These are phyloP conservation scores for Tympanopsis confertula DNA, from an alignment of 2,329 filamentous ascomycete species.

Conservation along the genomic window DNA sequence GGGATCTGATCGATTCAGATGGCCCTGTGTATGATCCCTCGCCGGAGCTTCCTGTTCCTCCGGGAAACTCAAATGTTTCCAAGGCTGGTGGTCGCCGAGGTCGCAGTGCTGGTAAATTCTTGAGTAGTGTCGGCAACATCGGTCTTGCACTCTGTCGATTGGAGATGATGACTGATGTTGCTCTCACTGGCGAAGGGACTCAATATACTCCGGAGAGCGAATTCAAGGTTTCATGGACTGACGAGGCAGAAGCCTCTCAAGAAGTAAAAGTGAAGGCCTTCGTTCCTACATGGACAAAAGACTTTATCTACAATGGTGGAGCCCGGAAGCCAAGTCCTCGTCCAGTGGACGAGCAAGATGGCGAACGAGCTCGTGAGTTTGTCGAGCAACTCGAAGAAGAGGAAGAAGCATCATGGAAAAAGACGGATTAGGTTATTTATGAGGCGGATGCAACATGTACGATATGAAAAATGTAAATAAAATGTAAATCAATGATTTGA, in stretches of 20 bases:
- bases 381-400: not conserved
- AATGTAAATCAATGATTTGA: too few species aligned
- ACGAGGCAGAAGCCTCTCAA: slow-evolving; percentile 13
- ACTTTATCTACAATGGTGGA: slow-evolving; percentile 9
- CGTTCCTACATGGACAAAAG: slow-evolving; percentile 36
- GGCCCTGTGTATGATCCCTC: slow-evolving; percentile 18
- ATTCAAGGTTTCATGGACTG: slow-evolving; percentile 27
- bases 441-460: too few species aligned
- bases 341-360: slow-evolving; percentile 14
- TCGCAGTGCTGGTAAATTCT: slow-evolving; percentile 43
- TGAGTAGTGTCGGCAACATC: slow-evolving; percentile 44
- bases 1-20: slow-evolving; percentile 17
- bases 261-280: slow-evolving; percentile 39
- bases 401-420: too few species aligned
- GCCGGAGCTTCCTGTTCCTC: slow-evolving; percentile 14
- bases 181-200: slow-evolving; percentile 40
- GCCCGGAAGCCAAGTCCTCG: too few species aligned
- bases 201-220: slow-evolving; percentile 35
- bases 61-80: slow-evolving; percentile 35
- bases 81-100: slow-evolving; percentile 28
- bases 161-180: slow-evolving; percentile 53
- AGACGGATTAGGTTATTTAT: too few species aligned
- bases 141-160: slow-evolving; percentile 49
- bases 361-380: not conserved
- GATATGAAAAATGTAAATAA: too few species aligned